Percentiles rank a stretch among this genome's conserved stretches.
These are phyloP conservation scores for Yarrowia yakushimensis DNA, from an alignment of 805 yeast species.

Conservation along the genomic window DNA sequence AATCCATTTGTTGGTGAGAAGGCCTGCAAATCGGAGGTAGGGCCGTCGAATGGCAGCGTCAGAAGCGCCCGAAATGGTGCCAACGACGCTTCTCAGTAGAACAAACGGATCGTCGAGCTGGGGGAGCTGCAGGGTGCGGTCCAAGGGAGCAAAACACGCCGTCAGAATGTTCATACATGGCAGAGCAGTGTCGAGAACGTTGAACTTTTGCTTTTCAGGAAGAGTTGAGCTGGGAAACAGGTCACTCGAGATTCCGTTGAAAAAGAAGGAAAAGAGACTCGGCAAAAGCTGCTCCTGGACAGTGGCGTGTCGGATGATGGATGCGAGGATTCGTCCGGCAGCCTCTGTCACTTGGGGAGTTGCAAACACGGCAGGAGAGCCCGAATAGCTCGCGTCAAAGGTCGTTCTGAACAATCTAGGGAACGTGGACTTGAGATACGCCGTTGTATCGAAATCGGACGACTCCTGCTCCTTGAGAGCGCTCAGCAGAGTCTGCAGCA, in stretches of 20 bases:
- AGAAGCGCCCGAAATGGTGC: background rate
- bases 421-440: conserved; percentile 16
- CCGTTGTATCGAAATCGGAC: conserved; percentile 14
- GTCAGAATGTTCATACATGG: background rate
- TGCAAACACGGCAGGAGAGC: background rate
- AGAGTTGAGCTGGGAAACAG: background rate
- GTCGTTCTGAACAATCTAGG: background rate
- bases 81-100: background rate
- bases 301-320: background rate
- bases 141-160: background rate
- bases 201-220: background rate
- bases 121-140: background rate
- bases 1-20: conserved; percentile 58
- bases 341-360: conserved; percentile 11
- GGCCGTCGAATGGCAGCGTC: conserved; percentile 46
- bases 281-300: background rate
- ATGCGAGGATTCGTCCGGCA: background rate
- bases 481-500: conserved; percentile 34
- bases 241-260: background rate
- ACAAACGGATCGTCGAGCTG: conserved; percentile 6
- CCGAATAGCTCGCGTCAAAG: background rate
- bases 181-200: background rate
- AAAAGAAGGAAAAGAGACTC: background rate
- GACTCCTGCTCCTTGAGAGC: conserved; percentile 31
- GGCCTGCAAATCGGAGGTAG: conserved; percentile 52